Percentiles rank a stretch among this genome's conserved stretches.
phyloP scores from a whole-genome alignment of 2,329 filamentous ascomycete genomes.

The Cephalotrichum gorgonifer region DNA sequence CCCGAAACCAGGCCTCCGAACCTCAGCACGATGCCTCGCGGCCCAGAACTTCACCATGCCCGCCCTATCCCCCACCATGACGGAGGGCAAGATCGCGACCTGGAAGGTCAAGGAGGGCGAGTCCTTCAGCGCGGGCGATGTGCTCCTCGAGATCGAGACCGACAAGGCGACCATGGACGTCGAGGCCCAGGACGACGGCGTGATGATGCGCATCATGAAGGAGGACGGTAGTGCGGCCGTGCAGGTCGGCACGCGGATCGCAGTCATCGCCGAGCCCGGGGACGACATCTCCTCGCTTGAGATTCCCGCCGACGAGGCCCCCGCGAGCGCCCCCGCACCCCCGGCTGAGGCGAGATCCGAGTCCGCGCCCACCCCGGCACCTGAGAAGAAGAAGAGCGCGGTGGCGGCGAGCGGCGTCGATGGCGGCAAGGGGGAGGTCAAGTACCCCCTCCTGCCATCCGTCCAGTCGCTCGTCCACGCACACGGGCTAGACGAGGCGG shows the following conservation, averaged over 20 bases:
- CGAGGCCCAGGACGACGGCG: slow-evolving; percentile 81
- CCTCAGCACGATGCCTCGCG: slow-evolving; percentile 52
- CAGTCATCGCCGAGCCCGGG: slow-evolving; percentile 68
- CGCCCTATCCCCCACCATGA: slow-evolving; percentile 86
- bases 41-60: slow-evolving; percentile 89
- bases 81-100: slow-evolving; percentile 75
- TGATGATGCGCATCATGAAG: slow-evolving; percentile 73
- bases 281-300: slow-evolving; percentile 69
- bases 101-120: slow-evolving; percentile 88
- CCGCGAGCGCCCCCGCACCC: slow-evolving; percentile 8
- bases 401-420: slow-evolving; percentile 22
- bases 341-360: slow-evolving; percentile 14
- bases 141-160: slow-evolving; percentile 85
- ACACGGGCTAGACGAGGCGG: slow-evolving; percentile 67
- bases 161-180: slow-evolving; percentile 95
- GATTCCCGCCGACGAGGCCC: slow-evolving; percentile 58
- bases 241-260: slow-evolving; percentile 72
- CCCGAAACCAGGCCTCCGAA: slow-evolving; percentile 55
- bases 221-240: slow-evolving; percentile 65
- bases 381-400: slow-evolving; percentile 19
- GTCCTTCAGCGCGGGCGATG: slow-evolving; percentile 70
- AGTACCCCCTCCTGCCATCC: slow-evolving; percentile 69
- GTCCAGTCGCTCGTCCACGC: slow-evolving; percentile 72
- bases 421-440: slow-evolving; percentile 50
- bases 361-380: slow-evolving; percentile 15